Base-by-base conservation (phyloP, 371 early-diverging fungal species). In the Rhizoclosmatium hyalinum region DNA sequence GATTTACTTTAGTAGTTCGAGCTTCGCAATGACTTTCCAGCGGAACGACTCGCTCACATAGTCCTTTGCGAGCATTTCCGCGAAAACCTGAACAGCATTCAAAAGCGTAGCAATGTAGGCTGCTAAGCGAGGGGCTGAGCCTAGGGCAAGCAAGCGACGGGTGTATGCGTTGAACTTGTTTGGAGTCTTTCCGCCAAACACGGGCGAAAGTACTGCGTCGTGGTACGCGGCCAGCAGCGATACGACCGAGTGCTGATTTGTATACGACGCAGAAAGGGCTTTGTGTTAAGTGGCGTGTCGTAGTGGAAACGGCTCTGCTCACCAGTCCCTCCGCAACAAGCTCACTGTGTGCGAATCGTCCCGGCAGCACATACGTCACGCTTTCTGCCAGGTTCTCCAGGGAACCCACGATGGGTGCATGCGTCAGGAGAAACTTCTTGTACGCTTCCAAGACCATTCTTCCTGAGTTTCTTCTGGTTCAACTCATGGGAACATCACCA, bases 281-380 rank as follows among this genome's bases (percentile, higher is more conserved):
- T 12, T 12, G 32, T 24, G 17, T 10, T 24, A 60, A 24, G n/a
- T 5, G 50, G 43, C 47, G 12, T 21, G 47, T n/a, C 14, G 42
- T 21, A 58, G 43, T 41, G 47, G 21, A 6, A 10, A 45, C 6
- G 24, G n/a, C 65, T 50, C 21, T 6, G 79, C 69, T 39, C 57
- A 68, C 69, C 69, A 68, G 42, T 39, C 91, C 93, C 89, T 97
- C 96, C 12, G 98, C 95, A 21, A 94, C 94, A 39, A 98, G 85
- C 76, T 98, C 97, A 8, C 97, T 92, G 81, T 96, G 95, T 54
- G 91, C 90, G 79, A 98, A 98, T 17, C 97, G 91, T 66, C 97
- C 96, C 46, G 98, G 98, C 21, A 97, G 82, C 45, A 97, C 87
- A 79, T 96, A 98, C 21, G 96, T 94, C 50, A 96, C 86, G 42